These are phyloP conservation scores for Talaromyces rugulosus DNA, from an alignment of 2,329 filamentous ascomycete species.

Conservation along the genomic window DNA sequence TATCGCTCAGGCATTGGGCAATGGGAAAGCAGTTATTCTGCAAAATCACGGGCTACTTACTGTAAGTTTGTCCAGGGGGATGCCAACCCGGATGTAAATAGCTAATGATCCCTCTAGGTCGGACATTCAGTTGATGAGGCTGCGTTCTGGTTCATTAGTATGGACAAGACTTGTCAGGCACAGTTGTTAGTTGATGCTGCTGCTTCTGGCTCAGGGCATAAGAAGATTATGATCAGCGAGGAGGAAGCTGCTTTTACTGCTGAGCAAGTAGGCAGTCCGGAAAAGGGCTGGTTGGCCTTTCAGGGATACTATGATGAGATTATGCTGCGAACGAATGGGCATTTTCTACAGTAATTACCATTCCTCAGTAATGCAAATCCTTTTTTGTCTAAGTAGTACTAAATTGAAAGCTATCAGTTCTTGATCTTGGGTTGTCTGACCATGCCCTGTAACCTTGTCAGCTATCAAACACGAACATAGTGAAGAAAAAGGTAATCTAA, in stretches of 20 bases:
- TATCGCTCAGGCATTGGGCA: conserved; percentile 47
- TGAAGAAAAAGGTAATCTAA: neutral
- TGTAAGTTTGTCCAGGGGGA: conserved; percentile 17
- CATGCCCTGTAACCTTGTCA: conserved; percentile 4
- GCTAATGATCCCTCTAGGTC: neutral
- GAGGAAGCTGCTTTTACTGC: conserved; percentile 21
- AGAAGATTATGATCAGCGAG: conserved; percentile 22
- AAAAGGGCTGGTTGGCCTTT: conserved; percentile 52
- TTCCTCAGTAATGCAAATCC: neutral
- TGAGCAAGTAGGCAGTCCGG: conserved; percentile 29
- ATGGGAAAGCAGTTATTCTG: conserved; percentile 51
- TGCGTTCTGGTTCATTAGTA: conserved; percentile 51
- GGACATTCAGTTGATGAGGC: conserved; percentile 49
- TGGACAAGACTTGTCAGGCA: conserved; percentile 23
- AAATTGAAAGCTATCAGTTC: neutral
- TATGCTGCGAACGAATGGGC: conserved; percentile 47
- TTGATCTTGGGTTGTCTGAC: conserved; percentile 3
- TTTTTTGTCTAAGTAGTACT: neutral
- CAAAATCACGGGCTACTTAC: conserved; percentile 55
- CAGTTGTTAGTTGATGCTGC: conserved; percentile 18
- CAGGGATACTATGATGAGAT: conserved; percentile 54
- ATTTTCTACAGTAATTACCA: conserved; percentile 37
- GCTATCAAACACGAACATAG: neutral
- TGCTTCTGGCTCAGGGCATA: conserved; percentile 12
- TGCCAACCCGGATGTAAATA: neutral